Evolutionary conservation across 106 monocot genomes (phyloP), one percentile per base, ranked within the genome.

Genomic region (Dioscorea zingiberensis): DNA sequence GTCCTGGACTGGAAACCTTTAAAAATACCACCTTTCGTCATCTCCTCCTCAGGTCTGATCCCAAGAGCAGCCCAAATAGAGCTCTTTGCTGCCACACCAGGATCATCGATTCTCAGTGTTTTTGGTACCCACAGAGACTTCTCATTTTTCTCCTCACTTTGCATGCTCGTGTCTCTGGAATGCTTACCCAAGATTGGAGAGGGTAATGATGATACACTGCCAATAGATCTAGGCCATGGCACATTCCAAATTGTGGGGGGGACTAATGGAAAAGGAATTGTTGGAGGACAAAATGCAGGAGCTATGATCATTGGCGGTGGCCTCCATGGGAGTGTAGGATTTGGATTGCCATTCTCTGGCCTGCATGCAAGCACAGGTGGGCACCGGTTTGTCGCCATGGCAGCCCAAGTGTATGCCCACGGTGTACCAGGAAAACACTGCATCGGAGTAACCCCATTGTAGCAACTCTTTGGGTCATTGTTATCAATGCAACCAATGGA

Each of bases 11-110:
- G 46, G 61, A 86, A 79, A 24, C 55, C 56, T 73, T 60, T 66
- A 23, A 86, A 86, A 3, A 78, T 55, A 21, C 76, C 48, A 24
- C 66, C 69, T 27, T 54, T 76, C 45, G 67, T 70, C 15, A 47
- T 22, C 0, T 69, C 29, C 44, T 76, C 72, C 13, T 66, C 69
- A 29, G 64, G 75, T 62, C 61, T 78, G 29, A 86, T 86, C 5
- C 86, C 86, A 9, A 82, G 78, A 17, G 86, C 82, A 7, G 86
- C 65, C 75, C 81, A 86, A 59, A 86, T 82, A 25, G 86, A 86
- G 58, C 81, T 86, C 73, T 78, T 86, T 21, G 82, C 82, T 28
- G 86, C 86, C 32, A 66, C 86, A 48, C 73, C 81, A 13, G 78
- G 81, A 59, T 86, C 82, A 73, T 82, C 82, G 32, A 86, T 82